Percentiles rank a stretch among this genome's conserved stretches.
Conservation (phyloP, 352 stramenopile species). For the Globisporangium takayamanum region DNA sequence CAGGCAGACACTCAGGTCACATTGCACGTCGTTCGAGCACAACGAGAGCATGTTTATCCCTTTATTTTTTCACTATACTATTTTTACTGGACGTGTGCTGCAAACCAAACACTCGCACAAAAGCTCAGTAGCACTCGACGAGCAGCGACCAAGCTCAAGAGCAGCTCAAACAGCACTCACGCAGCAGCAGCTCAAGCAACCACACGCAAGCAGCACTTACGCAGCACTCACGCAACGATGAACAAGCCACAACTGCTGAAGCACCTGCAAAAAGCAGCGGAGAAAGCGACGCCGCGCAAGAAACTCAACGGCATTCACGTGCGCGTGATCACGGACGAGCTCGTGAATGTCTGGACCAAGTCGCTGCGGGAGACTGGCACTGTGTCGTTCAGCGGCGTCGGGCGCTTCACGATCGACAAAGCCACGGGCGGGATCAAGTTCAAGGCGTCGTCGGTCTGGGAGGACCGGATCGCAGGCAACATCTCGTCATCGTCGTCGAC, state of each 20-base stretch:
- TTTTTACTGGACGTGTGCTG: no score
- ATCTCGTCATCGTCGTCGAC: constrained; percentile 23
- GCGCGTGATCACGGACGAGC: constrained; percentile 31
- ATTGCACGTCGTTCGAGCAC: no score
- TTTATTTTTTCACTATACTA: no score
- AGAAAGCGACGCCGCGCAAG: constrained; percentile 31
- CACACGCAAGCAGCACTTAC: neutral
- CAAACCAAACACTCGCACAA: no score
- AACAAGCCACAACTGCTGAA: constrained; percentile 44
- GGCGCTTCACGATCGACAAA: constrained; percentile 39
- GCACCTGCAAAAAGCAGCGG: constrained; percentile 32
- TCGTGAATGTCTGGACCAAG: constrained; percentile 31
- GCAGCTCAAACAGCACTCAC: neutral
- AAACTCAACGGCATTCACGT: constrained; percentile 37
- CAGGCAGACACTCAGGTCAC: no score
- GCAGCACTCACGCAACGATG: constrained; percentile 11
- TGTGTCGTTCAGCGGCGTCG: constrained; percentile 29
- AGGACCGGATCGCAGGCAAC: constrained; percentile 33
- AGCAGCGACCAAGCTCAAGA: no score
- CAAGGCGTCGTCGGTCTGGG: constrained; percentile 26
- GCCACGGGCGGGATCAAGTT: constrained; percentile 44
- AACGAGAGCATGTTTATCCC: no score
- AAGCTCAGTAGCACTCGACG: no score
- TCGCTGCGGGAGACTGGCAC: constrained; percentile 38
- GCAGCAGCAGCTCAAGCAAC: neutral